Conservation (phyloP, 441 rosid genomes). For the Brassica hybrid region DNA sequence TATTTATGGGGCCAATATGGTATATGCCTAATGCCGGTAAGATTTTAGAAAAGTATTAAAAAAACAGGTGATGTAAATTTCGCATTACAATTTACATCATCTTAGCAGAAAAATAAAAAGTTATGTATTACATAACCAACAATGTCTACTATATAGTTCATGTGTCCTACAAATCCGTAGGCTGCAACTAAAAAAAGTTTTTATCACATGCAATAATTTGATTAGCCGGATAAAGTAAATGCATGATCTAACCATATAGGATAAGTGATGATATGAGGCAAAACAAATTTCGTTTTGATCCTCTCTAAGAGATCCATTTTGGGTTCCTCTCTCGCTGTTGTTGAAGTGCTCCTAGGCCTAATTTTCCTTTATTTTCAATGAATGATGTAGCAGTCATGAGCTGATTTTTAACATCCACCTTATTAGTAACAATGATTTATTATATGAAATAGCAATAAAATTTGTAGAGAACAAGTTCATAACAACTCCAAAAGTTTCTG, state of each 20-base stretch:
- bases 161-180: background rate
- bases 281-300: background rate
- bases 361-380: background rate
- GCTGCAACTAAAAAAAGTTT: background rate
- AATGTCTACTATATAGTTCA: conserved; percentile 11
- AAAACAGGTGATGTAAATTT: too few relatives aligned
- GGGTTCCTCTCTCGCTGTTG: background rate
- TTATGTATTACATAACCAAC: background rate
- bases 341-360: conserved; percentile 1
- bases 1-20: conserved; percentile 25
- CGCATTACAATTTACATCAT: too few relatives aligned
- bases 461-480: background rate
- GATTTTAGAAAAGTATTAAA: background rate
- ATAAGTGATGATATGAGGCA: background rate
- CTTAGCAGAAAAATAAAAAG: background rate
- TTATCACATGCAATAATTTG: background rate
- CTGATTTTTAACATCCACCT: background rate
- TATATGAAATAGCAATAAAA: background rate
- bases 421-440: background rate
- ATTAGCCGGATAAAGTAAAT: background rate
- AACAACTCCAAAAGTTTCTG: background rate
- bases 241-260: background rate
- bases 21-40: conserved; percentile 24
- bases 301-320: background rate
- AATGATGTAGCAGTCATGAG: background rate